Conservation (phyloP, 495 filamentous ascomycete species). For the Sabuloglossum arenarium region DNA sequence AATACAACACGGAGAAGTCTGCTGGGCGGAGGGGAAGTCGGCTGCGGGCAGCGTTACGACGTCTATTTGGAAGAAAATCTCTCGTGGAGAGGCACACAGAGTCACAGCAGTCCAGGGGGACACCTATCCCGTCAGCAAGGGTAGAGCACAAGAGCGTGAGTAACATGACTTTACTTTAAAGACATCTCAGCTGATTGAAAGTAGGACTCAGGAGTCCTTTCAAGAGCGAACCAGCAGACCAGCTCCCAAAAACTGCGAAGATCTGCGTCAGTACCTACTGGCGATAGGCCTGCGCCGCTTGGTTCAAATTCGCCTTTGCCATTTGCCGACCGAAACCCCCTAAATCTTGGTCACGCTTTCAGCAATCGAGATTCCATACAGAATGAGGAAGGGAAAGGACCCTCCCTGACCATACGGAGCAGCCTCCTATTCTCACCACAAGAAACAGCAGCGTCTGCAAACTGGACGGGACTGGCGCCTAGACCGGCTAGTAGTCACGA, state of each 20-base stretch:
- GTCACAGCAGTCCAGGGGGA: slow-evolving; percentile 14
- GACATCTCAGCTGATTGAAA: slow-evolving; percentile 16
- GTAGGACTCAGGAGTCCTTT: slow-evolving; percentile 24
- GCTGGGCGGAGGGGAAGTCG: slow-evolving; percentile 28
- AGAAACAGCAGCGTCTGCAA: slow-evolving; percentile 8
- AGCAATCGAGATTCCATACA: not conserved
- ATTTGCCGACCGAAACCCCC: not conserved
- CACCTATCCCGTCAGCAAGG: slow-evolving; percentile 8
- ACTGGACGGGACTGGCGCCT: slow-evolving; percentile 28
- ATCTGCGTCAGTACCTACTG: slow-evolving; percentile 18
- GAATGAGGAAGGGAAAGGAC: not conserved
- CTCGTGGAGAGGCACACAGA: not conserved
- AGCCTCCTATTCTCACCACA: not conserved
- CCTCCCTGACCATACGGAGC: not conserved
- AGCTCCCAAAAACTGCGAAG: slow-evolving; percentile 20
- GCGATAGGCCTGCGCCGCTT: not conserved
- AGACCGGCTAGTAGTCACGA: slow-evolving; percentile 31
- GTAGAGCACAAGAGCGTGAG: slow-evolving; percentile 7
- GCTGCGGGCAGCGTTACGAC: slow-evolving; percentile 25
- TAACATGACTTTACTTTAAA: slow-evolving; percentile 10
- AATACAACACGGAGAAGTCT: slow-evolving; percentile 12
- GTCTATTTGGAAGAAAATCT: slow-evolving; percentile 27
- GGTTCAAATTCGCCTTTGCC: not conserved
- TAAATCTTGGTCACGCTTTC: not conserved
- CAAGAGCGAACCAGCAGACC: slow-evolving; percentile 10